Conservation (phyloP, 768 basidiomycete species). For the Mycena crocata region DNA sequence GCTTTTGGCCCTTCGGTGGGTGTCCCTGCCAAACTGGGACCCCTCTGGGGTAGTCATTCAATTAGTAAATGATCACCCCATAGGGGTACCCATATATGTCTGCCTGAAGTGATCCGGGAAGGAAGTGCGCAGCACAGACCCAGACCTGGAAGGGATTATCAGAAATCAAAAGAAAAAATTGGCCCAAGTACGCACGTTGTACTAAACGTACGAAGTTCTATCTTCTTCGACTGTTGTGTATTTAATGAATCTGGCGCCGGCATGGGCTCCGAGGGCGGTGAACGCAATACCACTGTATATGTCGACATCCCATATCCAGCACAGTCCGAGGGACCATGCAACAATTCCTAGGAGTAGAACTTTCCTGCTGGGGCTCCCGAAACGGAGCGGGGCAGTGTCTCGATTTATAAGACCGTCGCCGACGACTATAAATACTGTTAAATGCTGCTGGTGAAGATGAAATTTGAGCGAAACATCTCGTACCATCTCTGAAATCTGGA, state of each 20-base stretch:
- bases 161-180: neutral
- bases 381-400: constrained; percentile 54
- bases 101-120: too few relatives aligned
- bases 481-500: constrained; percentile 30
- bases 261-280: constrained; percentile 42
- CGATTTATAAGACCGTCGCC: constrained; percentile 53
- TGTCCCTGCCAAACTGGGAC: too few relatives aligned
- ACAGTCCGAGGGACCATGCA: constrained; percentile 48
- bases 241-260: constrained; percentile 46
- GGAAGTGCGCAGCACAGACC: constrained; percentile 48
- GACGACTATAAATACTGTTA: constrained; percentile 23
- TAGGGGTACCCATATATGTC: too few relatives aligned
- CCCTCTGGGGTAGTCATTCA: too few relatives aligned
- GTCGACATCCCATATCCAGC: constrained; percentile 48
- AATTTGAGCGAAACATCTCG: neutral
- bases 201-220: constrained; percentile 50
- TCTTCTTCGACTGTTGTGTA: constrained; percentile 43
- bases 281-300: constrained; percentile 37
- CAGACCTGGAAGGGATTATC: constrained; percentile 39
- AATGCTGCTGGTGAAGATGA: constrained; percentile 48
- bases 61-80: too few relatives aligned
- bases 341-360: constrained; percentile 45
- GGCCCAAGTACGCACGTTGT: constrained; percentile 44
- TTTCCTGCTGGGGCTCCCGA: constrained; percentile 40
- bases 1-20: too few relatives aligned